These are phyloP conservation scores for Rhizopogon vinicolor DNA, from an alignment of 768 basidiomycete genomes.

Conservation along the genomic window DNA sequence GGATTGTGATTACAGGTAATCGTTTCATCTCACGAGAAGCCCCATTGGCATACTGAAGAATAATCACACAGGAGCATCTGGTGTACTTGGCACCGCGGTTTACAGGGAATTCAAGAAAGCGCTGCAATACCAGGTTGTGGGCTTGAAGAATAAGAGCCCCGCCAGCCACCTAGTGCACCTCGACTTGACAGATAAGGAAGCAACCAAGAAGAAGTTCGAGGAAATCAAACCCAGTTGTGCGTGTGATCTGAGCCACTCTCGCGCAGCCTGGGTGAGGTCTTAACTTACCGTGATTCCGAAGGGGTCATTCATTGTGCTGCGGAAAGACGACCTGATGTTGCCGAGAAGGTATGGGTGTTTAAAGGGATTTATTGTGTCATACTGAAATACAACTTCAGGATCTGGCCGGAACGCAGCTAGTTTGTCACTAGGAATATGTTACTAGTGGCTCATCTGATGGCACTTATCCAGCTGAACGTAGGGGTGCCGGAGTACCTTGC, in stretches of 20 bases:
- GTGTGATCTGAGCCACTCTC: slow-evolving; percentile 23
- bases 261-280: background rate
- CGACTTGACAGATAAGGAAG: slow-evolving; percentile 59
- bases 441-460: background rate
- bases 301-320: slow-evolving; percentile 96
- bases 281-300: slow-evolving; percentile 21
- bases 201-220: slow-evolving; percentile 50
- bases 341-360: slow-evolving; percentile 63
- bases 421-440: slow-evolving; percentile 23
- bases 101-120: slow-evolving; percentile 54
- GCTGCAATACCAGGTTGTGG: slow-evolving; percentile 43
- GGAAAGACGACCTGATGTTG: slow-evolving; percentile 88
- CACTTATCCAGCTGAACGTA: background rate
- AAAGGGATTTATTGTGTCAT: background rate
- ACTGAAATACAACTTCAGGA: slow-evolving; percentile 37
- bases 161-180: slow-evolving; percentile 50
- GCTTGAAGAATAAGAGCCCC: slow-evolving; percentile 70
- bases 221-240: slow-evolving; percentile 67
- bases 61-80: slow-evolving; percentile 70
- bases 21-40: background rate
- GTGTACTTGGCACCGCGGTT: slow-evolving; percentile 82
- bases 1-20: slow-evolving; percentile 60
- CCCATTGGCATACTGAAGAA: background rate
- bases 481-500: slow-evolving; percentile 42
- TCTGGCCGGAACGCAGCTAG: slow-evolving; percentile 62